Evolutionary conservation across 2,329 filamentous ascomycete species (phyloP).

Genomic region (Aspergillus latus): DNA sequence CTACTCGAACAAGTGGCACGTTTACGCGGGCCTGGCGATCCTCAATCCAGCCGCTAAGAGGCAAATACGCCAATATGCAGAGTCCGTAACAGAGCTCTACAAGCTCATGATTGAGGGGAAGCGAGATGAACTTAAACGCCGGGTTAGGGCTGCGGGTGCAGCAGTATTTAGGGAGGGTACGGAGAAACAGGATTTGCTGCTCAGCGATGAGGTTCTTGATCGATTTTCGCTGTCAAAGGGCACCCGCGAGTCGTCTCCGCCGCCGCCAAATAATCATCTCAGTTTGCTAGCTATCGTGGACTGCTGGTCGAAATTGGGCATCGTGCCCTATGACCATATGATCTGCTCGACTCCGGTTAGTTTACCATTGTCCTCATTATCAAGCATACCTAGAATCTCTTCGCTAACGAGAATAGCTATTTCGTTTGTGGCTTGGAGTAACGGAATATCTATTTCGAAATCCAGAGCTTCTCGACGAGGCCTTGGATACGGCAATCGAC

Average conservation of each 20-base stretch:
- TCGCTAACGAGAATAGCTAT: conserved; percentile 55
- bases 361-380: conserved; percentile 14
- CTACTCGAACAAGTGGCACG: conserved; percentile 99
- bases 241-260: conserved; percentile 64
- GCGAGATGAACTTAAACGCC: conserved; percentile 66
- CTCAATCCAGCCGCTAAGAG: conserved; percentile 88
- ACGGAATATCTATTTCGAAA: conserved; percentile 94
- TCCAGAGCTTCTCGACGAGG: conserved; percentile 74
- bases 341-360: conserved; percentile 89
- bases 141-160: conserved; percentile 78
- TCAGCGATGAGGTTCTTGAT: conserved; percentile 79
- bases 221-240: conserved; percentile 78
- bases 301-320: conserved; percentile 92
- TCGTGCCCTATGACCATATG: conserved; percentile 98
- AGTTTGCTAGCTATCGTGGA: conserved; percentile 95
- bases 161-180: conserved; percentile 61
- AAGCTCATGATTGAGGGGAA: conserved; percentile 94
- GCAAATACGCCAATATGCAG: conserved; percentile 92
- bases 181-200: conserved; percentile 64
- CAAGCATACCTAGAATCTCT: background rate
- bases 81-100: conserved; percentile 88
- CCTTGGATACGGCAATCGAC: conserved; percentile 79
- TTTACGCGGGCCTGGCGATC: conserved; percentile 95
- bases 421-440: conserved; percentile 95
- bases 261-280: conserved; percentile 85